Base-by-base conservation (phyloP, 2,329 filamentous ascomycete species). In the Colletotrichum orbiculare region DNA sequence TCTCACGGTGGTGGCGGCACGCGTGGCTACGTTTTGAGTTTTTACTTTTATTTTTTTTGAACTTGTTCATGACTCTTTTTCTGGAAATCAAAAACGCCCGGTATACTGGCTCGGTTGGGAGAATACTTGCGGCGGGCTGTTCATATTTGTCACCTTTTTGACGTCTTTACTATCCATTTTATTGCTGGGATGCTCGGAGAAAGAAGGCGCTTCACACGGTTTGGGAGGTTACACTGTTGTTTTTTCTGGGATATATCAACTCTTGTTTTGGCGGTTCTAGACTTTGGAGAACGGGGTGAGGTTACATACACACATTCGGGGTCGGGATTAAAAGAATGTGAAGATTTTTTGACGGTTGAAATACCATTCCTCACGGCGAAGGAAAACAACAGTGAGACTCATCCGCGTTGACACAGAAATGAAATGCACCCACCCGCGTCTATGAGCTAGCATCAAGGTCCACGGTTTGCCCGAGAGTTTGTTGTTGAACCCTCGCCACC, bases 161-260 rank as follows among this genome's bases (percentile, higher is more conserved):
- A 45, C 8, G 33, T 50, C 38, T 13, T 25, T 56, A 11, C n/a
- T 43, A 17, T 39, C 45, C 35, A 11, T 60, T n/a, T n/a, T 17
- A 15, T 41, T 53, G 34, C 42, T 38, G 45, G 50, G 39, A 35
- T 45, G 11, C 17, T n/a, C 41, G 62, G 62, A 65, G 62, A 65
- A 65, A 47, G 57, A 55, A 33, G 62, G 62, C 57, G 62, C 62
- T 65, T 45, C 56, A 55, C n/a, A 61, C 25, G 50, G 62, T 33
- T 46, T 55, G 33, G 54, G 57, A 50, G 35, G 50, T 6, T 33
- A 2, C 45, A n/a, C 25, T 57, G 13, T 9, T 52, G 15, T 48
- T 34, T 17, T 6, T 45, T 34, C 11, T 15, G 42, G 59, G 48
- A 17, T 42, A 60, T 53, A 64, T 38, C 58, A 66, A 57, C 62